A percentile compares a stretch with the other conserved stretches of the same genome.
phyloP scores from a whole-genome alignment of 345 rosid genomes.

The Noccaea caerulescens region DNA sequence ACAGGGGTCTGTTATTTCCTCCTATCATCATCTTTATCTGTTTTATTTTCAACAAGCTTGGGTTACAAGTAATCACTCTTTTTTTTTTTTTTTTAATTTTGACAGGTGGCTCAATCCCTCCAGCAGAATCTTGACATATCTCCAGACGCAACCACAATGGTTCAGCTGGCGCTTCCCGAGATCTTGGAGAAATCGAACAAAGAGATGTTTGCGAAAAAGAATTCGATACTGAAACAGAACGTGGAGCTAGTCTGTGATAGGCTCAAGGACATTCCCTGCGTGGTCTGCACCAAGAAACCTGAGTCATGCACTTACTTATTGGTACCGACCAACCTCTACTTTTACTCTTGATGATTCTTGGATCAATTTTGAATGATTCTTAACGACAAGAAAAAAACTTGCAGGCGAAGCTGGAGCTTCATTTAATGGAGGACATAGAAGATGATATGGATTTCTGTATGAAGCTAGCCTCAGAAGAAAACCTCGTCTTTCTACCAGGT shows the following conservation, averaged over 20 bases:
- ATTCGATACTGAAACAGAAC: slow-evolving; percentile 44
- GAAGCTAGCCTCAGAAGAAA: slow-evolving; percentile 68
- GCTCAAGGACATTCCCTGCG: slow-evolving; percentile 55
- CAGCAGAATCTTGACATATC: slow-evolving; percentile 45
- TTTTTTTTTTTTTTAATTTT: neutral
- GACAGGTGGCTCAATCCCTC: slow-evolving; percentile 53
- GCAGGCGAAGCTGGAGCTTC: slow-evolving; percentile 53
- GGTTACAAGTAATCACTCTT: slow-evolving; percentile 33
- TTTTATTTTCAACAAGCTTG: neutral
- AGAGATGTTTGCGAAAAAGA: slow-evolving; percentile 41
- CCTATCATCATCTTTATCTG: neutral
- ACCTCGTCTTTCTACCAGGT: slow-evolving; percentile 61
- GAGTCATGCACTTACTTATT: slow-evolving; percentile 67
- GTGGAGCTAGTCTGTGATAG: slow-evolving; percentile 46
- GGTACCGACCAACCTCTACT: slow-evolving; percentile 44
- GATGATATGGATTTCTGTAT: slow-evolving; percentile 71
- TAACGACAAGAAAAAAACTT: neutral
- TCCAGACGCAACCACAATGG: slow-evolving; percentile 52
- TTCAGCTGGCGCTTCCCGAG: slow-evolving; percentile 65
- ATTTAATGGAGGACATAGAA: slow-evolving; percentile 47
- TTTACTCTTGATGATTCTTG: slow-evolving; percentile 1
- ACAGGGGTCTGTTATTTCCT: slow-evolving; percentile 48
- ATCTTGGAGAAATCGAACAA: slow-evolving; percentile 49
- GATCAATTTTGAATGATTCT: neutral
- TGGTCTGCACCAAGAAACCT: slow-evolving; percentile 53